Base-by-base conservation (phyloP, 352 stramenopile genomes). In the Globisporangium heterothallicum region DNA sequence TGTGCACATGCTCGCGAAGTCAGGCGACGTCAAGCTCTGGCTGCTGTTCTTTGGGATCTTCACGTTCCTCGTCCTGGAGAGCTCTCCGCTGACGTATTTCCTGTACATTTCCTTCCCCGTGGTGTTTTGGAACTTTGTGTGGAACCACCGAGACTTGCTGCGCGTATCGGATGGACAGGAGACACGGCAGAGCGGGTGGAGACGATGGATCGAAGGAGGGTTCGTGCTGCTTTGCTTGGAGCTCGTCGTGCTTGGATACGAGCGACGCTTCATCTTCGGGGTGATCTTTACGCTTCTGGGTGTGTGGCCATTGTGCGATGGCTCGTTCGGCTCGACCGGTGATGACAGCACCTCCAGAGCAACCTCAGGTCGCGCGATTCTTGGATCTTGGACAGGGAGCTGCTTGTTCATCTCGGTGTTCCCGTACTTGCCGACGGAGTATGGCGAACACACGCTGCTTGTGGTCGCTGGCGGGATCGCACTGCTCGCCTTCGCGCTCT, bases 31-130 rank as follows among this genome's bases (percentile, higher is more conserved):
- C 6, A 9, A 47, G 32, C 63, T 70, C 6, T 47, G 55, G 13
- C 61, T 86, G 26, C 42, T 75, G 10, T 54, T 62, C 12, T 76
- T 82, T 10, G 35, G 41, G 0, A 44, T 59, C 4, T 36, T 52
- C 1, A 56, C 64, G 18, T 89, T 79, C 38, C 57, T 90, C 25
- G 63, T 58, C 18, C 67, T 92, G 12, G 78, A 92, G 56, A 63
- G 64, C 35, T 82, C 78, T 16, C 78, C 84, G n/a, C 12, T 59
- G 9, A 91, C 77, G 30, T 94, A 94, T 45, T 91, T 86, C 36
- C 58, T 88, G 16, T 92, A 94, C 56, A 42, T 85, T 34, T 25
- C 68, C 16, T 94, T 90, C 55, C 75, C 79, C 1, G 54, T 88
- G 2, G 40, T 84, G 2, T 92, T 86, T 49, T 82, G 84, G 58